Evolutionary conservation across 2,329 filamentous ascomycete genomes (phyloP), one percentile per base, ranked within the genome.

Genomic region (Ceratocystis destructans): DNA sequence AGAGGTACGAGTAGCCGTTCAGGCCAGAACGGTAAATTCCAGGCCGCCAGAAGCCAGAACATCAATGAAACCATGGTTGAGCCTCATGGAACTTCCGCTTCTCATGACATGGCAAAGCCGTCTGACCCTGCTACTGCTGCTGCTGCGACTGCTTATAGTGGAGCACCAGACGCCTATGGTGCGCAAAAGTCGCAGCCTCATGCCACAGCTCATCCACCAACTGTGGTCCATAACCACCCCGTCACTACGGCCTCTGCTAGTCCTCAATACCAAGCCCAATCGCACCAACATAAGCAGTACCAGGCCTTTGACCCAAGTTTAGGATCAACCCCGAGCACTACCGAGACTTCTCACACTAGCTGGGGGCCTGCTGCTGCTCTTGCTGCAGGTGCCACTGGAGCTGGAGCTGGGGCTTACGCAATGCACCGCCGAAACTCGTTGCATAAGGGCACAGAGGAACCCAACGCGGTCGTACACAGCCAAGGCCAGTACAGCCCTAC

Each of bases 351-450:
- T 59, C 25, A n/a, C 17, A 31, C 55, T 5, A 37, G 33, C 28
- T 59, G 55, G 55, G 17, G 25, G 1, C 45, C 44, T 17, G 45
- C 44, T 22, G 61, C 22, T 28, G 61, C 55, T 37, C n/a, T 37
- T 25, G 64, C 59, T 31, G 41, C 57, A n/a, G 20, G 28, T n/a
- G 44, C 61, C 44, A 48, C 48, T 25, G 57, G 53, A 5, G 44
- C 67, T 63, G 57, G 20, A 41, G 59, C 31, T 46, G 64, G 48
- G 5, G 67, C 61, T 33, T 64, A 64, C 28, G 53, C 64, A 12
- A 20, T 50, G 25, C 31, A 61, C 15, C 41, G 50, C 44, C 41
- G 28, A n/a, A 41, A 53, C n/a, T 63, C 61, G 31, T 48, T 15
- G n/a, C n/a, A 65, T 7, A 61, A 65, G 55, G 15, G 53, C 28